Evolutionary conservation across 352 stramenopile genomes (phyloP).

Genomic region (Phytopythium chamaehyphon): DNA sequence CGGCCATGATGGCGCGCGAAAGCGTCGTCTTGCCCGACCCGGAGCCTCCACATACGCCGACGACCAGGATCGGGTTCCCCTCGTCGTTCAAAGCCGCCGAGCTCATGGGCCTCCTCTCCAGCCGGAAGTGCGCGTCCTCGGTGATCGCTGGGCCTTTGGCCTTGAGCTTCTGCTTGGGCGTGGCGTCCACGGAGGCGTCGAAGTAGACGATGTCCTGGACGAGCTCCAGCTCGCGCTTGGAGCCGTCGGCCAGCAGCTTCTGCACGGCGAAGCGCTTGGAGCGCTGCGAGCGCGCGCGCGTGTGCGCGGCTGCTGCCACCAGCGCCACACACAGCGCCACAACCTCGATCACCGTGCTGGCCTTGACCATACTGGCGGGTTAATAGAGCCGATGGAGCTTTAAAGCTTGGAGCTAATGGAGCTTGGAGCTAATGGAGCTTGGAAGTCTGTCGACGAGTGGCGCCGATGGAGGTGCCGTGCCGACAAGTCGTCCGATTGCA

Average conservation of each 20-base stretch:
- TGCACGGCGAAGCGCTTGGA: constrained; percentile 36
- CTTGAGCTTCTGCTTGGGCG: constrained; percentile 2
- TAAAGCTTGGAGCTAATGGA: too few species aligned
- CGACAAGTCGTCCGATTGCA: constrained; percentile 2
- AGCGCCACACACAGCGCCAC: constrained; percentile 42
- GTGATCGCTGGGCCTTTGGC: constrained; percentile 1
- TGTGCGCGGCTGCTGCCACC: constrained; percentile 37
- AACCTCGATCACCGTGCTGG: constrained; percentile 33
- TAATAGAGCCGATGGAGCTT: too few species aligned
- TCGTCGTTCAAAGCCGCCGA: constrained; percentile 35
- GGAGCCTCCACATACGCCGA: constrained; percentile 90
- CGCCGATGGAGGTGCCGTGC: not conserved
- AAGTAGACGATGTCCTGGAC: constrained; percentile 87
- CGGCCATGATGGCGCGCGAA: constrained; percentile 83
- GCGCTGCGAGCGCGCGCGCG: constrained; percentile 41
- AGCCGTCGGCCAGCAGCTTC: constrained; percentile 30
- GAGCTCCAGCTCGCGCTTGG: constrained; percentile 66
- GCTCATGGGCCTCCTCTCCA: constrained; percentile 26
- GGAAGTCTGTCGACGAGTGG: too few species aligned
- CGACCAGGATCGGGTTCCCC: constrained; percentile 77
- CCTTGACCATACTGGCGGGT: constrained; percentile 32
- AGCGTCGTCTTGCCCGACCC: constrained; percentile 92
- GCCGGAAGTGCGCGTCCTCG: constrained; percentile 26
- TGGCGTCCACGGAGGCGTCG: constrained; percentile 51
- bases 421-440: too few species aligned